Evolutionary conservation across 331 rosid species (phyloP).

Genomic region (Erythrophleum ivorense): DNA sequence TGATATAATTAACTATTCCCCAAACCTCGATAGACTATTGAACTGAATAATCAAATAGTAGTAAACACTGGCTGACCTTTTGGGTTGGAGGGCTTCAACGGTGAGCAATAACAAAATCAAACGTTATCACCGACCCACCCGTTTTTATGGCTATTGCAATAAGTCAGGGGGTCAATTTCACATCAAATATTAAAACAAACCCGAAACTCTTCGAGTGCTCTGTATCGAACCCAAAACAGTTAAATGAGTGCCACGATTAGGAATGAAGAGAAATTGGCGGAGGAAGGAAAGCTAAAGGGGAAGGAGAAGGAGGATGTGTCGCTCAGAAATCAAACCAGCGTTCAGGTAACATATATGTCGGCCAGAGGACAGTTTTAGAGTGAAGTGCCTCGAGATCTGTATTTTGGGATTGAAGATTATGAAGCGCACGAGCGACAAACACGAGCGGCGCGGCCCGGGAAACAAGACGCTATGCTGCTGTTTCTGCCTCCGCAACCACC

Average conservation of each 20-base stretch:
- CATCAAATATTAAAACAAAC: constrained; percentile 35
- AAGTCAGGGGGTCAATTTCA: constrained; percentile 42
- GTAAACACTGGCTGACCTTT: constrained; percentile 40
- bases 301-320: not conserved
- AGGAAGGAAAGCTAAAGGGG: constrained; percentile 51
- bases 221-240: constrained; percentile 48
- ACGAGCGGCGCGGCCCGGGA: constrained; percentile 68
- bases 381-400: constrained; percentile 66
- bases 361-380: not conserved
- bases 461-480: constrained; percentile 48
- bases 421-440: constrained; percentile 76
- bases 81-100: constrained; percentile 52
- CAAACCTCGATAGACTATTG: constrained; percentile 39
- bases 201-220: constrained; percentile 49
- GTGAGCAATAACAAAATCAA: constrained; percentile 51
- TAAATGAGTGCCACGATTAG: constrained; percentile 23
- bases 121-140: constrained; percentile 75
- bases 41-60: constrained; percentile 47
- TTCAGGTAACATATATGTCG: constrained; percentile 52
- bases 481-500: constrained; percentile 43
- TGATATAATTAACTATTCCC: constrained; percentile 37
- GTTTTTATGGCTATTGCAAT: constrained; percentile 50
- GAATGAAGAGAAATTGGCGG: constrained; percentile 73
- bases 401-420: constrained; percentile 35
- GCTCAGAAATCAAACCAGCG: constrained; percentile 1